phyloP scores from a whole-genome alignment of 2,329 filamentous ascomycete genomes.

The Cordyceps farinosa region DNA sequence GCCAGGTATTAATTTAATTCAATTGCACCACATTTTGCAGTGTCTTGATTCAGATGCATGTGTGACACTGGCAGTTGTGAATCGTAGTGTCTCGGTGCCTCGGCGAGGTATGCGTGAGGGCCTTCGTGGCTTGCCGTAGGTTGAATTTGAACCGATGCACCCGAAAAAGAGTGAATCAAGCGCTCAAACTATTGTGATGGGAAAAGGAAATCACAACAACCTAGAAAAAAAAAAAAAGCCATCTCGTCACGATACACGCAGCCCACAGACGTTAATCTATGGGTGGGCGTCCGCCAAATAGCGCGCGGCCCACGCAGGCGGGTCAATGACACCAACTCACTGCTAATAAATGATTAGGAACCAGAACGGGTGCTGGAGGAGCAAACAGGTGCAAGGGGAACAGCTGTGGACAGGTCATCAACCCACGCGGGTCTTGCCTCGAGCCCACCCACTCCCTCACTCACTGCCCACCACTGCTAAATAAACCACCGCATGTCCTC shows the following conservation, averaged over 20 bases:
- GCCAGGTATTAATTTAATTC: background rate
- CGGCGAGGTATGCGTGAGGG: background rate
- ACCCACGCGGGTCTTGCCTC: background rate
- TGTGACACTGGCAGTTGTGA: background rate
- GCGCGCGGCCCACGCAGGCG: conserved; percentile 1
- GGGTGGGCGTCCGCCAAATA: background rate
- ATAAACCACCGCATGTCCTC: too few relatives aligned
- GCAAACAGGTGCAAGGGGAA: background rate
- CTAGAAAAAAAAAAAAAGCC: background rate
- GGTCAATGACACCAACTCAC: background rate
- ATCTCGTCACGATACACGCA: background rate
- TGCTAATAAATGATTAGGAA: background rate
- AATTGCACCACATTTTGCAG: background rate
- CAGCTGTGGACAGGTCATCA: conserved; percentile 11
- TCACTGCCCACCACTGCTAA: too few relatives aligned
- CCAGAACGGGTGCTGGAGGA: background rate
- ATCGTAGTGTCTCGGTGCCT: background rate
- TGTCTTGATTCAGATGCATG: background rate
- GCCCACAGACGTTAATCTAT: background rate
- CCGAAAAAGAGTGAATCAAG: too few relatives aligned
- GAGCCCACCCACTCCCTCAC: too few relatives aligned
- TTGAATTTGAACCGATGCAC: too few relatives aligned
- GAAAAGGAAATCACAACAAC: background rate
- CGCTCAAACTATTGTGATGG: too few relatives aligned
- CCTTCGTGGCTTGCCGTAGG: too few relatives aligned